Conservation (phyloP, 106 monocot species). For the Phalaenopsis equestris region DNA sequence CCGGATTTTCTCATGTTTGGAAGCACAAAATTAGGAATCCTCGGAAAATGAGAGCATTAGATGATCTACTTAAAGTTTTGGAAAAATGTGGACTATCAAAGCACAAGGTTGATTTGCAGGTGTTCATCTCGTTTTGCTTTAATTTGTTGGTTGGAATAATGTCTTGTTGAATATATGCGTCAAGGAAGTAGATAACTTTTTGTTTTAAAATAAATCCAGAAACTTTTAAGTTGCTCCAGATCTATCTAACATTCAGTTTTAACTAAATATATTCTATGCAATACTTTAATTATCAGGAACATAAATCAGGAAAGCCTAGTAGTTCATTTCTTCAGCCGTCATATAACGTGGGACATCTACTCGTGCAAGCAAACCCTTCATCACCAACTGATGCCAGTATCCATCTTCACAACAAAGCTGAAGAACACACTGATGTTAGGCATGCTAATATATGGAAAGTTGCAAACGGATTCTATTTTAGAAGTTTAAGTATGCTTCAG, state of each 20-base stretch:
- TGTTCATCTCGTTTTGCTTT: conserved; percentile 13
- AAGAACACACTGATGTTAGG: conserved; percentile 11
- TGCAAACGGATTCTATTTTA: conserved; percentile 64
- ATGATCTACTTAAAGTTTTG: conserved; percentile 54
- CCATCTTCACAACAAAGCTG: conserved; percentile 2
- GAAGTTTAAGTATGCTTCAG: conserved; percentile 57
- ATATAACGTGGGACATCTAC: conserved; percentile 56
- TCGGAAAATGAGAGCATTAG: conserved; percentile 52
- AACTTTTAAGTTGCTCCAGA: background rate
- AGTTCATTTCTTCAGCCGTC: conserved; percentile 58
- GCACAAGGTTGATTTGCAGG: conserved; percentile 39
- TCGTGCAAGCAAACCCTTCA: conserved; percentile 18
- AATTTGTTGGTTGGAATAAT: background rate
- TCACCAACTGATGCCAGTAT: background rate
- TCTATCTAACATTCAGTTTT: background rate
- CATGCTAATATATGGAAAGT: conserved; percentile 28
- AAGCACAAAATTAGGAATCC: conserved; percentile 51
- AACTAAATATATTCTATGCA: background rate
- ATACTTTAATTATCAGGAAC: conserved; percentile 25
- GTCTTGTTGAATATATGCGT: background rate
- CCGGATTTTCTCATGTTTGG: conserved; percentile 57
- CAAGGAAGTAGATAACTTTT: background rate
- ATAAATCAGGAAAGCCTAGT: conserved; percentile 19
- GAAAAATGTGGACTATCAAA: conserved; percentile 70
- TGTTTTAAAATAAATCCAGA: background rate